A percentile compares a stretch with the other conserved stretches of the same genome.
phyloP scores from a whole-genome alignment of 768 basidiomycete species.

The Pulveroboletus sp. region DNA sequence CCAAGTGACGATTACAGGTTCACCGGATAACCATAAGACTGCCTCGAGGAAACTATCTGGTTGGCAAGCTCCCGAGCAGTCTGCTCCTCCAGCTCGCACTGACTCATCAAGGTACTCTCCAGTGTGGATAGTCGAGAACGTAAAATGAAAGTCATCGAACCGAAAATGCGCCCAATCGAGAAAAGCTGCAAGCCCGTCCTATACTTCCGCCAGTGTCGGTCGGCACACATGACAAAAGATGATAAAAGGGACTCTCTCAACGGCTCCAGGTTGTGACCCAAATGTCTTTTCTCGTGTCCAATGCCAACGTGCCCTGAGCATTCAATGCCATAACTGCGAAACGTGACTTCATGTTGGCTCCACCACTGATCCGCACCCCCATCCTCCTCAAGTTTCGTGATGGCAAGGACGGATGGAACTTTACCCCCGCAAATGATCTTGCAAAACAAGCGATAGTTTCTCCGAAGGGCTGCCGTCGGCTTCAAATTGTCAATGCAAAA shows the following conservation, averaged over 20 bases:
- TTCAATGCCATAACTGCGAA: constrained; percentile 13
- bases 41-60: constrained; percentile 7
- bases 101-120: constrained; percentile 12
- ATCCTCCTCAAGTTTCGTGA: constrained; percentile 28
- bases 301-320: constrained; percentile 32
- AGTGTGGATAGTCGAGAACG: constrained; percentile 7
- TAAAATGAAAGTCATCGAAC: constrained; percentile 4
- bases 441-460: constrained; percentile 27
- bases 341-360: constrained; percentile 18
- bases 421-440: constrained; percentile 22
- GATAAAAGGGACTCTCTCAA: constrained; percentile 22
- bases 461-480: constrained; percentile 23
- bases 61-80: constrained; percentile 17
- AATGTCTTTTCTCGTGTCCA: constrained; percentile 22
- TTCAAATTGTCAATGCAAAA: constrained; percentile 28
- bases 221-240: constrained; percentile 12
- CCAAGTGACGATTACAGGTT: not conserved
- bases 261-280: constrained; percentile 14
- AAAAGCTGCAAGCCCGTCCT: constrained; percentile 3
- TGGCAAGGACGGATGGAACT: constrained; percentile 26
- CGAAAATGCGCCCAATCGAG: constrained; percentile 6
- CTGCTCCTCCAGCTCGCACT: constrained; percentile 20
- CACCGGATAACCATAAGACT: not conserved
- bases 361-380: constrained; percentile 34
- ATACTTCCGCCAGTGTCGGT: constrained; percentile 7